phyloP scores from a whole-genome alignment of 2,329 filamentous ascomycete species.

The Daldinia sp. region DNA sequence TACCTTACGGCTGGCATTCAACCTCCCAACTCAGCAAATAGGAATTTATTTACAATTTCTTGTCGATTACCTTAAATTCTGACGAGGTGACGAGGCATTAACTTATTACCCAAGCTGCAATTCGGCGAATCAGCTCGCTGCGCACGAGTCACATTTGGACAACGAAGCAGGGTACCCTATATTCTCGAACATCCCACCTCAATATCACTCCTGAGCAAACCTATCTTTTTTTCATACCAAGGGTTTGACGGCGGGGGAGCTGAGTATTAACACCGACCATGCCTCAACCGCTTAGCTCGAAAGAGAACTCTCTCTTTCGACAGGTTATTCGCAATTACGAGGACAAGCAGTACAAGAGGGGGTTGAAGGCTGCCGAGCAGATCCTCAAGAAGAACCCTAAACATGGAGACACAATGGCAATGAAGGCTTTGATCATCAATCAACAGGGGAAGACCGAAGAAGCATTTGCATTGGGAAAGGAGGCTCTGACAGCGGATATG shows the following conservation, averaged over 20 bases:
- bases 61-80: background rate
- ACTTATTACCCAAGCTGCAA: background rate
- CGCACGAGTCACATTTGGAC: slow-evolving; percentile 18
- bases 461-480: slow-evolving; percentile 92
- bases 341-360: slow-evolving; percentile 96
- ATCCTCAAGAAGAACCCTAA: slow-evolving; percentile 94
- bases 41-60: background rate
- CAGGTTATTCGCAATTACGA: slow-evolving; percentile 97
- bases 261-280: slow-evolving; percentile 57
- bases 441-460: slow-evolving; percentile 92
- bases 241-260: slow-evolving; percentile 33
- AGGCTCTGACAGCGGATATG: slow-evolving; percentile 95
- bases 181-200: background rate
- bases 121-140: slow-evolving; percentile 24
- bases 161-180: slow-evolving; percentile 5
- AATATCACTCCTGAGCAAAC: slow-evolving; percentile 6
- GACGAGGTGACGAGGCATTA: background rate
- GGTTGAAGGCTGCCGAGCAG: slow-evolving; percentile 94
- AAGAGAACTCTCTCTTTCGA: slow-evolving; percentile 94
- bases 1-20: background rate
- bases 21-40: background rate
- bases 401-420: slow-evolving; percentile 97
- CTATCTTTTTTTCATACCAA: slow-evolving; percentile 1
- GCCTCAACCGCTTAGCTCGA: slow-evolving; percentile 81
- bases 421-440: slow-evolving; percentile 98